phyloP scores from a whole-genome alignment of 495 filamentous ascomycete species.

The Neurospora sp. region DNA sequence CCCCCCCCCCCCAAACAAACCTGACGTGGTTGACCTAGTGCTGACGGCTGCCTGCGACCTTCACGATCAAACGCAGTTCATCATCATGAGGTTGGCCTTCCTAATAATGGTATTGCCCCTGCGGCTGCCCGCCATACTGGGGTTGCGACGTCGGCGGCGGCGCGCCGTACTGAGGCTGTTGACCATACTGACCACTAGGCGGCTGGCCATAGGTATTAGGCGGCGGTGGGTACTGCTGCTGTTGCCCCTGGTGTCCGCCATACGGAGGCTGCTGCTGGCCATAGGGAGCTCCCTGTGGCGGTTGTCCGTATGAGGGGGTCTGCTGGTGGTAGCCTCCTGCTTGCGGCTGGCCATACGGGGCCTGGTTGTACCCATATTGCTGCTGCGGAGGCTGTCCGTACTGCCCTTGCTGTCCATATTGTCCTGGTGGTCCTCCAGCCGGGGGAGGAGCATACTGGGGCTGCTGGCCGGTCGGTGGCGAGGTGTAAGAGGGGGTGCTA shows the following conservation, averaged over 20 bases:
- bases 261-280: slow-evolving; percentile 8
- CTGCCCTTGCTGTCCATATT: slow-evolving; percentile 5
- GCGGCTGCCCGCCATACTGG: slow-evolving; percentile 1
- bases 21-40: neutral
- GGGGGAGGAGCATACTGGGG: slow-evolving; percentile 11
- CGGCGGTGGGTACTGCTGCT: slow-evolving; percentile 3
- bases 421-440: neutral
- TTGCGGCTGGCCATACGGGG: slow-evolving; percentile 12
- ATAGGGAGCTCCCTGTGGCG: slow-evolving; percentile 1
- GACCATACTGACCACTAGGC: slow-evolving; percentile 1
- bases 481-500: neutral
- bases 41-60: neutral
- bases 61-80: neutral
- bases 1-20: neutral
- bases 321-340: slow-evolving; percentile 18
- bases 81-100: neutral
- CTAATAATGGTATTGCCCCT: slow-evolving; percentile 1
- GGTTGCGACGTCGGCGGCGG: neutral
- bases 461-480: slow-evolving; percentile 5
- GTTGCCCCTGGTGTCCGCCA: slow-evolving; percentile 5
- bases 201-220: slow-evolving; percentile 3
- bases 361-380: slow-evolving; percentile 11
- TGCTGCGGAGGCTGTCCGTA: slow-evolving; percentile 16
- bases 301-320: slow-evolving; percentile 7
- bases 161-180: slow-evolving; percentile 15